A percentile compares a stretch with the other conserved stretches of the same genome.
phyloP scores from a whole-genome alignment of 306 rosid species.

The Lotus japonicus region DNA sequence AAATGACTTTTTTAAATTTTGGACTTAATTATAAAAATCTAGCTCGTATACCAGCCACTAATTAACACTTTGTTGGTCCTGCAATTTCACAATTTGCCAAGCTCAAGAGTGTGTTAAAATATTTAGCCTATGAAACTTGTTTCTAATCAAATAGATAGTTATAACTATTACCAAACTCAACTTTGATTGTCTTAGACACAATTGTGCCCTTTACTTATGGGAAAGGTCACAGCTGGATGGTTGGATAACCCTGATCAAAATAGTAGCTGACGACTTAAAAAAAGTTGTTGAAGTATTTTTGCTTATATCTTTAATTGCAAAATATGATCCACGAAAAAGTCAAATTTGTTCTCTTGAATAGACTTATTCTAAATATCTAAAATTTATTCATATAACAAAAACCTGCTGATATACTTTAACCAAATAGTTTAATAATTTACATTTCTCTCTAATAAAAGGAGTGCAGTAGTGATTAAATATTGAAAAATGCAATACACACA shows the following conservation, averaged over 20 bases:
- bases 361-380: background rate
- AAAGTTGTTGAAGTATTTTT: background rate
- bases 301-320: background rate
- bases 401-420: background rate
- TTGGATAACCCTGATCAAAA: background rate
- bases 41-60: too few relatives aligned
- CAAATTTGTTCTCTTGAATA: background rate
- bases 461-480: too few relatives aligned
- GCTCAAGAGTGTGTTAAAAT: background rate
- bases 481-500: too few relatives aligned
- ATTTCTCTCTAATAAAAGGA: background rate
- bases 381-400: background rate
- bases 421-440: background rate
- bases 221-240: background rate
- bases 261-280: background rate
- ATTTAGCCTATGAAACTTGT: background rate
- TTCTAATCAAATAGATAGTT: background rate
- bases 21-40: too few relatives aligned
- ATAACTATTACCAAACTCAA: background rate
- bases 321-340: background rate
- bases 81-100: background rate
- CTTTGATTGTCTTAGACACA: background rate
- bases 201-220: background rate
- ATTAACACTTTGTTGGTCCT: too few relatives aligned
- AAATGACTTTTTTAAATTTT: too few relatives aligned